phyloP scores from a whole-genome alignment of 73 alveolate genomes.

The Paraurostyla sp. region DNA sequence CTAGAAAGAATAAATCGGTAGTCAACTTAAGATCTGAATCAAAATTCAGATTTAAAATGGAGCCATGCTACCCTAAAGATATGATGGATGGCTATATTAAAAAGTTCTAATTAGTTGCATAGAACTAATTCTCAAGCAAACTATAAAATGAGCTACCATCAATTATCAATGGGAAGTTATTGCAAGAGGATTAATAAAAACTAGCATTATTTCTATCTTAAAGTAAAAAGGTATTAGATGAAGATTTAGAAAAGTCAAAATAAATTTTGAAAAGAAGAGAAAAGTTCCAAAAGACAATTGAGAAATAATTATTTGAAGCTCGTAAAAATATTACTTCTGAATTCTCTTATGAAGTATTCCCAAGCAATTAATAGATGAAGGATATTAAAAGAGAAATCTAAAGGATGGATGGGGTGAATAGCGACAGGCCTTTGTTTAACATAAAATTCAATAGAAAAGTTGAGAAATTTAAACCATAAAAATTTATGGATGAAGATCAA shows the following conservation, averaged over 20 bases:
- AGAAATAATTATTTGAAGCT: not conserved
- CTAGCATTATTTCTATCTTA: slow-evolving; percentile 3
- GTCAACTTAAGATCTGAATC: not conserved
- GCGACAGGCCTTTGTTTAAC: not conserved
- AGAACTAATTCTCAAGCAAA: not conserved
- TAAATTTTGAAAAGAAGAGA: not conserved
- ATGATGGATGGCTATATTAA: not conserved
- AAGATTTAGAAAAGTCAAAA: not conserved
- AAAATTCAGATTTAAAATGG: not conserved
- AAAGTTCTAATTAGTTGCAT: not conserved
- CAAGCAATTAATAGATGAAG: slow-evolving; percentile 27
- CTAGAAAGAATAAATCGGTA: not conserved
- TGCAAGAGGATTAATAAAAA: not conserved
- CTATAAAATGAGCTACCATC: not conserved
- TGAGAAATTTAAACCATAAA: not conserved
- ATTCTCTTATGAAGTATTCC: not conserved
- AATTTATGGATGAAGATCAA: not conserved
- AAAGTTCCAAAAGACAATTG: not conserved
- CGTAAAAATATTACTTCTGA: not conserved
- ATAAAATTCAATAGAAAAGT: not conserved
- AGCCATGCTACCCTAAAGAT: slow-evolving; percentile 9
- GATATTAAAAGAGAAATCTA: not conserved
- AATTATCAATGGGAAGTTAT: not conserved
- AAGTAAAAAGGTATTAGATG: not conserved
- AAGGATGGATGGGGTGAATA: not conserved